Conservation (phyloP, 176 grass and related monocot genomes). For the Musa itinerans region DNA sequence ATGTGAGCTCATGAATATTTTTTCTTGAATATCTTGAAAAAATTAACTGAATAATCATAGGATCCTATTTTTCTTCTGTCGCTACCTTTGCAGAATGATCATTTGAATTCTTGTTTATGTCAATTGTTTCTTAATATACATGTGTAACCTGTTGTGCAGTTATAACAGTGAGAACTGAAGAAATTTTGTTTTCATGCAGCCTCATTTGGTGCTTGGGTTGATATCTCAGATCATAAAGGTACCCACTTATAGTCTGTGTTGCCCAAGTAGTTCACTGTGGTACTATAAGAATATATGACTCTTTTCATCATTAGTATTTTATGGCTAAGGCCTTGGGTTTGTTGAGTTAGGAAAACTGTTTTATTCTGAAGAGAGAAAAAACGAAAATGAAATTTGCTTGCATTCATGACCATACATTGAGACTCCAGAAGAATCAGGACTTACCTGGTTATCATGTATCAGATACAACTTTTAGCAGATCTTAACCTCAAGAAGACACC, state of each 20-base stretch:
- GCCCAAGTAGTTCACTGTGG: not conserved
- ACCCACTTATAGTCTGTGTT: not conserved
- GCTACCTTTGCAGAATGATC: not conserved
- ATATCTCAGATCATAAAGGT: slow-evolving; percentile 99
- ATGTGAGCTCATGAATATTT: not conserved
- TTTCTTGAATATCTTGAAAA: not conserved
- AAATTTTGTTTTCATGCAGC: slow-evolving; percentile 40
- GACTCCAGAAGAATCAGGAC: too few species aligned
- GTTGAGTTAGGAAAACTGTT: not conserved
- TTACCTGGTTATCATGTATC: slow-evolving; percentile 4
- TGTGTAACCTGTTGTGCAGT: not conserved
- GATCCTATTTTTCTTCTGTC: not conserved
- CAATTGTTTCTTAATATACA: not conserved
- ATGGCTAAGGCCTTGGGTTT: too few species aligned
- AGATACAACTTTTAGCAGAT: slow-evolving; percentile 99
- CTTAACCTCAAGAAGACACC: slow-evolving; percentile 98
- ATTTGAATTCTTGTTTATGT: not conserved
- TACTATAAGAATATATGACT: not conserved
- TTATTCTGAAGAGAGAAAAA: not conserved
- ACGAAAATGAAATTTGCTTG: too few species aligned
- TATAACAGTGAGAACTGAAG: not conserved
- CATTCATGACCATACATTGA: not conserved
- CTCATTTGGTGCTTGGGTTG: slow-evolving; percentile 94
- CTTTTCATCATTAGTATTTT: too few species aligned
- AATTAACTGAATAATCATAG: not conserved